Evolutionary conservation across 2,329 filamentous ascomycete genomes (phyloP), one percentile per base, ranked within the genome.

Genomic region (Calonectria naviculata): DNA sequence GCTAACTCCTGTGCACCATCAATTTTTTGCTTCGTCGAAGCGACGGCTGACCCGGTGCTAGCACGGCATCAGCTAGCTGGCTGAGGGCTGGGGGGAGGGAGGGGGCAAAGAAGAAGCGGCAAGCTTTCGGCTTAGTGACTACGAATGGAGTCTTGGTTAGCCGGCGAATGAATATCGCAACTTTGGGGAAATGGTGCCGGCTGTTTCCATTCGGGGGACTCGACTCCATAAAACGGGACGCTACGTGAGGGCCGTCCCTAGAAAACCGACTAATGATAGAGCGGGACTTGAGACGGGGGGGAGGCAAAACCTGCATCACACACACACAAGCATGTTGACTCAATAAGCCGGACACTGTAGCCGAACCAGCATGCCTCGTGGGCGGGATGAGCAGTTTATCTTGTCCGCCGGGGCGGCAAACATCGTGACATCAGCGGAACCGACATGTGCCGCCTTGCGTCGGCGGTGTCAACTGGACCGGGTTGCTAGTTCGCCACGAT

Each of bases 261-360:
- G 60, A 65, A 69, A 17, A 17, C 38, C 49, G 68, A 19, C 72
- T 69, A 75, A 78, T 76, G 44, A 52, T 49, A 60, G 52, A 28
- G 38, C 63, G 38, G 46, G 31, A 31, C 28, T 36, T 28, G 42
- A 21, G 49, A 31, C 31, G 21, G 42, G 41, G 38, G 26, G 17
- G 52, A 34, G 54, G 36, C 61, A 60, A 60, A 61, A 26, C 41
- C 61, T 60, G 61, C 61, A 38, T 54, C 56, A 61, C 38, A 26
- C 38, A 61, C 36, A 21, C 56, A n/a, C 56, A 8, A 34, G 24
- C 36, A 61, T 29, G 19, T 28, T 2, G 26, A 36, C 38, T 17
- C 24, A 26, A 42, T 29, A 42, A 42, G 36, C 56, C 7, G 21
- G 19, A 17, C 56, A 44, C 24, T 44, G 17, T 28, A 44, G 26